Evolutionary conservation across 2,329 filamentous ascomycete genomes (phyloP), one percentile per base, ranked within the genome.

Genomic region (Cercospora janseana): DNA sequence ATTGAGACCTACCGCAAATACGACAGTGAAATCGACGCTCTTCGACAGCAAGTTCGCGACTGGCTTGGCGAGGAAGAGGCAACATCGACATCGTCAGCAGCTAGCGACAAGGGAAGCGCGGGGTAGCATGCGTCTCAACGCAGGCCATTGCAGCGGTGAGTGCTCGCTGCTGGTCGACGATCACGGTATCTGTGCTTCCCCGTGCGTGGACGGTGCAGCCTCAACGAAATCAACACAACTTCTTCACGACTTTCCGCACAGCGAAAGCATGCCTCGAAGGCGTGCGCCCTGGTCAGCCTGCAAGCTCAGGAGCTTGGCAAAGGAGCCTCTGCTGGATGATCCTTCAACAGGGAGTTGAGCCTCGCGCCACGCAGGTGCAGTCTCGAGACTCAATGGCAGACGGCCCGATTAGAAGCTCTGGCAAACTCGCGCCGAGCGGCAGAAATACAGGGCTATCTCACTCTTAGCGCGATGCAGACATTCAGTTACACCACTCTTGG

Each of bases 1-100:
- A 41, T 54, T 13, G 51, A 51, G 34, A 57, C 54, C 4, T 57
- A 54, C 27, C 51, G 32, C 27, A 54, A 51, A 37, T 57, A 57
- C 37, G 54, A 57, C 16, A 35, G 49, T 28, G 54, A 57, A 13
- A 57, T 57, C 24, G 46, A 52, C 18, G 35, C 43, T 12, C 40
- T 57, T 21, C 38, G 51, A 24, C 15, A 42, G 15, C 51, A 54
- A 35, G 51, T 57, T 20, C 51, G 48, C 24, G 54, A 54, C 5
- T 52, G 50, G 50, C 45, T 52, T 26, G 50, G 50, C 21, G 45
- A 52, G 16, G 50, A 52, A 21, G 35, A 34, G 12, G 6, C 24
- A 12, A 26, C 32, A 3, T 18, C 44, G 15, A 26, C 32, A 3
- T 18, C 44, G 21, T 40, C 44, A 9, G 13, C 32, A 8, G 16